Percentiles rank a stretch among this genome's conserved stretches.
phyloP scores from a whole-genome alignment of 1,284 basidiomycete species.

The Ganoderma meredithae region DNA sequence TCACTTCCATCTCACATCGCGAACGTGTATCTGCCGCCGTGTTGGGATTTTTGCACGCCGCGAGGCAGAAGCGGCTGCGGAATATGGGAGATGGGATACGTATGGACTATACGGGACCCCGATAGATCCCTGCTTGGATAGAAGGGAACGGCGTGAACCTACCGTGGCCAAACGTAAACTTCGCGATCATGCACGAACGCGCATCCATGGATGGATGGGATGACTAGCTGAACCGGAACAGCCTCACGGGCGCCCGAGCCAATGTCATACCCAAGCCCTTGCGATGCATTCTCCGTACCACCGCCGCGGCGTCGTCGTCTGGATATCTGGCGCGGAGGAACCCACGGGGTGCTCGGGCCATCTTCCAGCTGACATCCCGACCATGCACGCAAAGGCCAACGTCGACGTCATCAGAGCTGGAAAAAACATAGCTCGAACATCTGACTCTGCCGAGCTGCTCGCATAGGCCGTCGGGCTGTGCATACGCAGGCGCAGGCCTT shows the following conservation, averaged over 20 bases:
- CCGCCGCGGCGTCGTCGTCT: constrained; percentile 1
- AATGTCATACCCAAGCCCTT: neutral
- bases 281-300: neutral
- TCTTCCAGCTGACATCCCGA: neutral
- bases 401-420: neutral
- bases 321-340: neutral
- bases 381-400: neutral
- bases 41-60: neutral
- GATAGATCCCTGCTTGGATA: neutral
- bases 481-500: neutral
- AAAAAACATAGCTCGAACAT: neutral
- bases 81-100: neutral
- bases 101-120: neutral
- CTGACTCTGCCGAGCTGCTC: neutral
- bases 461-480: constrained; percentile 12
- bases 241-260: neutral
- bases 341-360: constrained; percentile 9
- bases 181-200: neutral
- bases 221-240: neutral
- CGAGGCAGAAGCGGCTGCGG: constrained; percentile 13
- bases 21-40: constrained; percentile 11
- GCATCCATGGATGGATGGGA: neutral
- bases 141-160: neutral
- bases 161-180: constrained; percentile 1
- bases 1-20: constrained; percentile 12